Evolutionary conservation across 106 monocot species (phyloP).

Genomic region (Amphibolis antarctica): DNA sequence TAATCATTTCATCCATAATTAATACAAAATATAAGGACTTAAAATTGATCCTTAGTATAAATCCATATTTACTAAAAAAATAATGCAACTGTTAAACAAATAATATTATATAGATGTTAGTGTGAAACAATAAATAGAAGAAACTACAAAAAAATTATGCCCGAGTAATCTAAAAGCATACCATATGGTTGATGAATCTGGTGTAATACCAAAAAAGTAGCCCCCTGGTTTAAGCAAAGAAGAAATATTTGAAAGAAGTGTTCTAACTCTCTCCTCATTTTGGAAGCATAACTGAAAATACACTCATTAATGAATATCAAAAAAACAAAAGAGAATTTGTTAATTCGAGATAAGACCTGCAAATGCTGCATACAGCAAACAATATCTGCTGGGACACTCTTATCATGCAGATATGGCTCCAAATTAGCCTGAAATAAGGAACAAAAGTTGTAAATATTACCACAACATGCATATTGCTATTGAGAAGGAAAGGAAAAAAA

Average conservation of each 20-base stretch:
- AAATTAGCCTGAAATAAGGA: slow-evolving; percentile 42
- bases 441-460: not conserved
- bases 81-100: no score
- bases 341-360: slow-evolving; percentile 31
- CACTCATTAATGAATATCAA: not conserved
- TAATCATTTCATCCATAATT: no score
- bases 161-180: slow-evolving; percentile 17
- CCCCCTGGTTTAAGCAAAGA: slow-evolving; percentile 83
- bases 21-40: no score
- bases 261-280: slow-evolving; percentile 61
- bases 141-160: not conserved
- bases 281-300: slow-evolving; percentile 63
- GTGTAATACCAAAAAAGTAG: slow-evolving; percentile 89
- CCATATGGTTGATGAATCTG: slow-evolving; percentile 97
- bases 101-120: no score
- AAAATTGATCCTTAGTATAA: no score
- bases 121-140: not conserved
- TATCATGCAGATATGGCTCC: slow-evolving; percentile 45
- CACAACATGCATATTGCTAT: not conserved
- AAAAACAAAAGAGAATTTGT: not conserved
- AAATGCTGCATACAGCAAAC: slow-evolving; percentile 89
- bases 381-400: slow-evolving; percentile 63
- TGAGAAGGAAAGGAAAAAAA: not conserved
- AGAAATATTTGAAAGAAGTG: slow-evolving; percentile 75
- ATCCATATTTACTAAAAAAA: no score